Conservation (phyloP, 768 basidiomycete genomes). For the Tylopilus felleus region DNA sequence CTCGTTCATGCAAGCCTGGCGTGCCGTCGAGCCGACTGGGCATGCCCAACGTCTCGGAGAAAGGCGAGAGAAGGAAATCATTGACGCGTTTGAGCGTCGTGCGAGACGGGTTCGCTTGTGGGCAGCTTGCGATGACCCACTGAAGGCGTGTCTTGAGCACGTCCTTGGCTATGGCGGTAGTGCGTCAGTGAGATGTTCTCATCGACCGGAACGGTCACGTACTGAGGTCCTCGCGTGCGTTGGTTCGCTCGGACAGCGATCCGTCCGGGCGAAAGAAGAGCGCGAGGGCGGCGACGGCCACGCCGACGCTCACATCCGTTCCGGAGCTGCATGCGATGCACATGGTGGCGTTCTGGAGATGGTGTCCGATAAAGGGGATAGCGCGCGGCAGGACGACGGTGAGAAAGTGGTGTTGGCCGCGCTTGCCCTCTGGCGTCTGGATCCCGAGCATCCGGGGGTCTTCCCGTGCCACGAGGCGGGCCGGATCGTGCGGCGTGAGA, state of each 20-base stretch:
- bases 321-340: constrained; percentile 57
- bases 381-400: constrained; percentile 46
- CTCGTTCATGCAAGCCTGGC: neutral
- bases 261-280: constrained; percentile 58
- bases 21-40: neutral
- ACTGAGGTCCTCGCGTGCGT: constrained; percentile 16
- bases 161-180: constrained; percentile 45
- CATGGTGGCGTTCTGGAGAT: constrained; percentile 37
- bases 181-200: neutral
- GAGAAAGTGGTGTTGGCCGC: constrained; percentile 49
- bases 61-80: constrained; percentile 58
- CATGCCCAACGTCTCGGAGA: neutral
- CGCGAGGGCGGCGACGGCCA: constrained; percentile 57
- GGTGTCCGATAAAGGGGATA: constrained; percentile 41
- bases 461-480: neutral
- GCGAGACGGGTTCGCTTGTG: constrained; percentile 79
- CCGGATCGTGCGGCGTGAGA: constrained; percentile 7
- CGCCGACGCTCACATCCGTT: constrained; percentile 60
- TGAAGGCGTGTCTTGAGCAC: constrained; percentile 72
- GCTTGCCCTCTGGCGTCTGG: constrained; percentile 44
- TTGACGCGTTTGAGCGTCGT: constrained; percentile 78
- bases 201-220: constrained; percentile 6
- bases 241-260: constrained; percentile 12
- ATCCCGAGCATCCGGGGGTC: constrained; percentile 21
- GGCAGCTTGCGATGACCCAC: constrained; percentile 77